Evolutionary conservation across 2,329 filamentous ascomycete genomes (phyloP).

Genomic region (Madurella fahalii): DNA sequence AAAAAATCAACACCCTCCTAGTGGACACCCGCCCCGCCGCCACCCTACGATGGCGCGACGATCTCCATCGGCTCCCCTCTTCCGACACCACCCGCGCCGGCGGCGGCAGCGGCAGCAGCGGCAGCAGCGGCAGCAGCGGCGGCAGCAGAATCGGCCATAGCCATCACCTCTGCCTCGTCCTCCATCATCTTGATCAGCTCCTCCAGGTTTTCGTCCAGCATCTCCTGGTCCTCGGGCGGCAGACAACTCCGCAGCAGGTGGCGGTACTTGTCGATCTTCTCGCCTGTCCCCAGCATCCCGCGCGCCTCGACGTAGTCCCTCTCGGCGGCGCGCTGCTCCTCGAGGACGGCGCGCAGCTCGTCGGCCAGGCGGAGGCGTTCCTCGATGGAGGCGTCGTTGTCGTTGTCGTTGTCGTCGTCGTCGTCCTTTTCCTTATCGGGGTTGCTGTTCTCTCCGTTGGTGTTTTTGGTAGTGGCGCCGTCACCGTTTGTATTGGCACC

Average conservation of each 20-base stretch:
- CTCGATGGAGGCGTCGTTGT: conserved; percentile 42
- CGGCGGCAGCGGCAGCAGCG: background rate
- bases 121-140: background rate
- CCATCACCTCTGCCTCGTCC: conserved; percentile 50
- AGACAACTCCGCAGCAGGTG: conserved; percentile 65
- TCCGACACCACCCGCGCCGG: background rate
- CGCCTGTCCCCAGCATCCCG: conserved; percentile 64
- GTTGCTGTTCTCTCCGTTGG: background rate
- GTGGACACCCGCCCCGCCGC: background rate
- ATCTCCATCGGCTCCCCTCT: conserved; percentile 19
- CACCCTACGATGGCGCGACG: conserved; percentile 13
- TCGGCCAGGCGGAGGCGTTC: conserved; percentile 56
- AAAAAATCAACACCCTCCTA: no score
- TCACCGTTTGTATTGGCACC: conserved; percentile 21
- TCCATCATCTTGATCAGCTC: conserved; percentile 61
- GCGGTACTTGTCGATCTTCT: conserved; percentile 70
- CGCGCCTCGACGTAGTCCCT: conserved; percentile 65
- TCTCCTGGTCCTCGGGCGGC: conserved; percentile 62
- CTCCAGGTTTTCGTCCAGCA: conserved; percentile 61
- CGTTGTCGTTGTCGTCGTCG: background rate
- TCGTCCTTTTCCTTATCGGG: background rate
- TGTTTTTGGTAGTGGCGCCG: background rate
- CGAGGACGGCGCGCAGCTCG: conserved; percentile 52
- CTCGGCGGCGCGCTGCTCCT: conserved; percentile 60
- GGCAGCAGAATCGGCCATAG: background rate